Percentiles rank a stretch among this genome's conserved stretches.
Conservation (phyloP, 345 rosid genomes). For the Citrus glauca region DNA sequence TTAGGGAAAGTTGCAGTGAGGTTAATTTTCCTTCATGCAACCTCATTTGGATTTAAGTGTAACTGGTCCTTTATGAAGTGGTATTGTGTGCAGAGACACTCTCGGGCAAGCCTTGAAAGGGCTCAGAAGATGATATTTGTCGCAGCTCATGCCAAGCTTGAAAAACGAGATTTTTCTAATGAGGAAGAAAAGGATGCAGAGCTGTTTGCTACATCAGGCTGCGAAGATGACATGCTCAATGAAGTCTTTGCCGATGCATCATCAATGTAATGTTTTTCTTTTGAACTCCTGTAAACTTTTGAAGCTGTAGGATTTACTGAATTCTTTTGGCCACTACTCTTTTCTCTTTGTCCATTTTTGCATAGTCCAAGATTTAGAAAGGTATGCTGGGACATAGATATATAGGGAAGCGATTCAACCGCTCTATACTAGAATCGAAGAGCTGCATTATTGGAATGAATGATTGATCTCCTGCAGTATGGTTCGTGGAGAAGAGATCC, state of each 20-base stretch:
- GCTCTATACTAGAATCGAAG: constrained; percentile 21
- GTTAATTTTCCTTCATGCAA: constrained; percentile 55
- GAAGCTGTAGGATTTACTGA: constrained; percentile 28
- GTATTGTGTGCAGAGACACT: constrained; percentile 35
- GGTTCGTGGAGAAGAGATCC: constrained; percentile 9
- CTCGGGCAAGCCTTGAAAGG: constrained; percentile 39
- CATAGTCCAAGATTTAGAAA: constrained; percentile 25
- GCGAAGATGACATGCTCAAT: constrained; percentile 46
- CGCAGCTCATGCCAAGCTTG: constrained; percentile 57
- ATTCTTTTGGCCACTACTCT: constrained; percentile 23
- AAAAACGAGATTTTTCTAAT: constrained; percentile 39
- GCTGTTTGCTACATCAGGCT: constrained; percentile 25
- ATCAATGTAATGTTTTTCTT: constrained; percentile 41
- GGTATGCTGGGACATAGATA: constrained; percentile 14
- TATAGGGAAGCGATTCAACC: constrained; percentile 13
- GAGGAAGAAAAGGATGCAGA: constrained; percentile 55
- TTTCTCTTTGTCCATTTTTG: constrained; percentile 21
- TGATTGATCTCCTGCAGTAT: constrained; percentile 16
- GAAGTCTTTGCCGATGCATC: constrained; percentile 41
- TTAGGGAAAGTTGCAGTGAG: constrained; percentile 51
- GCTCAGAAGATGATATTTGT: constrained; percentile 52
- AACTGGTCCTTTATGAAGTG: constrained; percentile 44
- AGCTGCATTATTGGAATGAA: constrained; percentile 26
- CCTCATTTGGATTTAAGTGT: constrained; percentile 44
- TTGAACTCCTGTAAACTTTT: constrained; percentile 30